Evolutionary conservation across 2,329 filamentous ascomycete genomes (phyloP), one percentile per base, ranked within the genome.

Genomic region (Gremmenia infestans): DNA sequence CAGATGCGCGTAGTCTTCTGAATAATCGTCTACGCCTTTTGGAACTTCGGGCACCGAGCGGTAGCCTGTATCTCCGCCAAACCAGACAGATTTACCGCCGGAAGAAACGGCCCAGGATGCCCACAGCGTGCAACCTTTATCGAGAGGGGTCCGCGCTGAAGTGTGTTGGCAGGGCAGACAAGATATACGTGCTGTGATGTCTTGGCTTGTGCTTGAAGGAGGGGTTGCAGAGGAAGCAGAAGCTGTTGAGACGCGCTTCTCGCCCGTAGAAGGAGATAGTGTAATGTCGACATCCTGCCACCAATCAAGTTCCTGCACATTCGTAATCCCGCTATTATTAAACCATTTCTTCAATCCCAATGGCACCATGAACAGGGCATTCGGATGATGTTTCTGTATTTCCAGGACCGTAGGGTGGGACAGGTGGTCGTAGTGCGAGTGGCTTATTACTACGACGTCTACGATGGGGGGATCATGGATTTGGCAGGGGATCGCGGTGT

Each of bases 241-340:
- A 60, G 53, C 61, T 62, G 28, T 54, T 46, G 50, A 63, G 50
- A 46, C 59, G 35, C 28, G 62, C 56, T 63, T 70, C 64, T 61
- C 61, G 65, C 53, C 68, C 56, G 65, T 62, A 15, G 66, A 65
- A 6, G 72, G 69, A 14, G 80, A 77, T 25, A 96, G 73, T 0
- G 76, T 83, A n/a, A 96, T 72, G 48, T 93, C 85, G 5, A 84
- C 80, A 60, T 89, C 86, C 64, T 96, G 86, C 93, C 93, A 97
- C 93, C 93, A 97, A 73, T 97, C 93, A 66, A 97, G 72, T 74
- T 97, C 92, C 0, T 90, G 95, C 45, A 93, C 86, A 57, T 91
- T 89, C 1, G 80, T 61, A 53, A 96, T 82, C 1, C 89, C 90
- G 25, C 78, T 78, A 3, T 78, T 74, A 48, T 78, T 76, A 71